These are phyloP conservation scores for Schizophyllum amplum DNA, from an alignment of 1,284 basidiomycete genomes.

Conservation along the genomic window DNA sequence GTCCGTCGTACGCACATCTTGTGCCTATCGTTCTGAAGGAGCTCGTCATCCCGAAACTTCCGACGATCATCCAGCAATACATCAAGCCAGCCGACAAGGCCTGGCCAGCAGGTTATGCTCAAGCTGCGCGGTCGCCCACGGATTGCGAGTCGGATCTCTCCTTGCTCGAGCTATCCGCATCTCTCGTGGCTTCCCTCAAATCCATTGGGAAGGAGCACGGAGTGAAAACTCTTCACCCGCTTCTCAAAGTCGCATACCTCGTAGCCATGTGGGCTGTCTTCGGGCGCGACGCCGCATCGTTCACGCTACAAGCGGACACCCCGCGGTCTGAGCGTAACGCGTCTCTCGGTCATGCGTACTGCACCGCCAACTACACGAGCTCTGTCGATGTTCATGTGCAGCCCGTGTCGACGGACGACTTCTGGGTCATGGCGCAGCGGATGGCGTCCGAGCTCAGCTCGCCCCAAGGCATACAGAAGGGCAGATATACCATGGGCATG, in stretches of 20 bases:
- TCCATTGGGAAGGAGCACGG: not conserved
- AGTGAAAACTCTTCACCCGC: not conserved
- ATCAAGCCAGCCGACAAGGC: not conserved
- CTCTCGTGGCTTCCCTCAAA: not conserved
- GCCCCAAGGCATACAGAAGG: not conserved
- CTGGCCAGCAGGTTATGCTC: not conserved
- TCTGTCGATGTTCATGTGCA: not conserved
- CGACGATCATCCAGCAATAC: not conserved
- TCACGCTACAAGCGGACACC: not conserved
- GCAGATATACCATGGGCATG: not conserved
- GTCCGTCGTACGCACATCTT: not conserved
- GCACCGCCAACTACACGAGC: not conserved
- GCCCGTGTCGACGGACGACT: not conserved
- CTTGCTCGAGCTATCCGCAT: not conserved
- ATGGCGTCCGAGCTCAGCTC: not conserved
- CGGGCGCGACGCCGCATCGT: not conserved
- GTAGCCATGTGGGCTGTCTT: not conserved
- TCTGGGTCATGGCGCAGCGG: not conserved
- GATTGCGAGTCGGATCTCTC: not conserved
- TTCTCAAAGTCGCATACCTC: not conserved
- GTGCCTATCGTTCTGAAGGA: not conserved
- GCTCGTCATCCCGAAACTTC: not conserved
- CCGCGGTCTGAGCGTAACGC: not conserved
- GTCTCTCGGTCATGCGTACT: not conserved
- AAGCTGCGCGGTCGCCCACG: not conserved